Conservation (phyloP, 495 filamentous ascomycete species). For the Penicillium manginii region DNA sequence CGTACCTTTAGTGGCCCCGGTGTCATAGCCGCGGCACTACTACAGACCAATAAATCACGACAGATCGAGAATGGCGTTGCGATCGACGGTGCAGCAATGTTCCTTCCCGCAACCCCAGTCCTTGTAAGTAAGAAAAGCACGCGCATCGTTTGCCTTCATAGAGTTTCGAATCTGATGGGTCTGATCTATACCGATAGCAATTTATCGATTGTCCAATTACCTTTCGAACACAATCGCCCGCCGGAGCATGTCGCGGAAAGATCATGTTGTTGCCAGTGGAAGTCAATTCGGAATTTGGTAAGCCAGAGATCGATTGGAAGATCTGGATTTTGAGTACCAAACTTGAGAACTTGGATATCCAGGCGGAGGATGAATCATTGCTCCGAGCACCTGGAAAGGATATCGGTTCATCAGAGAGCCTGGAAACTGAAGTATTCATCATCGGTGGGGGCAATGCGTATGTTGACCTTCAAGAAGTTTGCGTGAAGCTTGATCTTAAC, state of each 20-base stretch:
- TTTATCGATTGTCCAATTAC: constrained; percentile 28
- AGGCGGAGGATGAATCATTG: constrained; percentile 18
- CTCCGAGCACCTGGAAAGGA: constrained; percentile 7
- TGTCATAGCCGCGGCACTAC: constrained; percentile 16
- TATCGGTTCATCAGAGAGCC: background rate
- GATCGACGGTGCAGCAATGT: constrained; percentile 21
- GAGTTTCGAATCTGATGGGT: background rate
- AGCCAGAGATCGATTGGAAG: constrained; percentile 21
- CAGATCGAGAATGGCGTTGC: constrained; percentile 16
- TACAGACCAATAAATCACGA: constrained; percentile 22
- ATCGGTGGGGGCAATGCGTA: constrained; percentile 33
- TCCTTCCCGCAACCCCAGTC: constrained; percentile 17
- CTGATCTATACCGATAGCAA: constrained; percentile 18
- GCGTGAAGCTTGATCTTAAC: background rate
- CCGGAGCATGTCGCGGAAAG: constrained; percentile 22
- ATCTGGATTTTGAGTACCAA: constrained; percentile 29
- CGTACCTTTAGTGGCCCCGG: constrained; percentile 18
- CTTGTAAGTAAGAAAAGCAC: constrained; percentile 16
- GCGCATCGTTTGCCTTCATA: too few species aligned
- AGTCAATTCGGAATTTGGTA: background rate
- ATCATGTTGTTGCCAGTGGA: constrained; percentile 22
- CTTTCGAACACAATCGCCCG: constrained; percentile 23
- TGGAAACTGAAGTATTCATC: constrained; percentile 30
- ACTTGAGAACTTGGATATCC: constrained; percentile 20
- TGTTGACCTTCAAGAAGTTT: background rate